A percentile compares a stretch with the other conserved stretches of the same genome.
These are phyloP conservation scores for Cucurbitaria berberidis DNA, from an alignment of 2,329 filamentous ascomycete genomes.

Conservation along the genomic window DNA sequence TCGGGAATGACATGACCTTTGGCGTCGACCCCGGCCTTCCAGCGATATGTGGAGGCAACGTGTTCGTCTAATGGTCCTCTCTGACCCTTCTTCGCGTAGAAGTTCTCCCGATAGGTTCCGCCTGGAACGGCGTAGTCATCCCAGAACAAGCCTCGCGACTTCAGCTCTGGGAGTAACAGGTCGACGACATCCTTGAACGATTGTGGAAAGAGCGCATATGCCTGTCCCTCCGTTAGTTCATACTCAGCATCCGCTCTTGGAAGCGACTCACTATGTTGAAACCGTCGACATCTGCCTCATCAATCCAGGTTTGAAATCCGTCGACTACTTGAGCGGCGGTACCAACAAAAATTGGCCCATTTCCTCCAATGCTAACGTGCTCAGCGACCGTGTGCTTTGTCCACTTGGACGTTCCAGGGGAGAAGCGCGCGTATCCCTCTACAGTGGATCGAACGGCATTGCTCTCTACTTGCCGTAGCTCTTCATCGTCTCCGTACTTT, in stretches of 20 bases:
- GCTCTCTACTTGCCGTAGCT: conserved; percentile 66
- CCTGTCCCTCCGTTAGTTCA: conserved; percentile 35
- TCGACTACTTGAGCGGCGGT: conserved; percentile 70
- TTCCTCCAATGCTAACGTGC: conserved; percentile 71
- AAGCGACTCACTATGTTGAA: conserved; percentile 69
- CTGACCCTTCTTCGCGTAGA: conserved; percentile 60
- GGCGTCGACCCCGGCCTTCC: conserved; percentile 44
- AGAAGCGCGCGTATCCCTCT: conserved; percentile 62
- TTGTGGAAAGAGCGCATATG: conserved; percentile 70
- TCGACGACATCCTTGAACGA: conserved; percentile 73
- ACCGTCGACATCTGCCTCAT: conserved; percentile 73
- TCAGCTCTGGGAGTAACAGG: conserved; percentile 68
- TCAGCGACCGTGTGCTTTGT: conserved; percentile 73
- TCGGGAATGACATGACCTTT: conserved; percentile 38
- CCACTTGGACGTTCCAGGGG: conserved; percentile 69
- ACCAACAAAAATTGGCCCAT: conserved; percentile 69
- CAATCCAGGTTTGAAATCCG: conserved; percentile 69
- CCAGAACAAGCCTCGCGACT: conserved; percentile 64
- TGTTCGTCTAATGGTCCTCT: conserved; percentile 60
- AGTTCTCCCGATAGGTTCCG: conserved; percentile 67
- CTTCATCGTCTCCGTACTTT: conserved; percentile 67
- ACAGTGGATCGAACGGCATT: conserved; percentile 66
- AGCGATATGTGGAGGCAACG: conserved; percentile 57
- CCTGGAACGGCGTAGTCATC: conserved; percentile 60
- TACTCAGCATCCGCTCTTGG: too few relatives aligned